Conservation (phyloP, 257 asterid species). For the Linderniella brevidens region DNA sequence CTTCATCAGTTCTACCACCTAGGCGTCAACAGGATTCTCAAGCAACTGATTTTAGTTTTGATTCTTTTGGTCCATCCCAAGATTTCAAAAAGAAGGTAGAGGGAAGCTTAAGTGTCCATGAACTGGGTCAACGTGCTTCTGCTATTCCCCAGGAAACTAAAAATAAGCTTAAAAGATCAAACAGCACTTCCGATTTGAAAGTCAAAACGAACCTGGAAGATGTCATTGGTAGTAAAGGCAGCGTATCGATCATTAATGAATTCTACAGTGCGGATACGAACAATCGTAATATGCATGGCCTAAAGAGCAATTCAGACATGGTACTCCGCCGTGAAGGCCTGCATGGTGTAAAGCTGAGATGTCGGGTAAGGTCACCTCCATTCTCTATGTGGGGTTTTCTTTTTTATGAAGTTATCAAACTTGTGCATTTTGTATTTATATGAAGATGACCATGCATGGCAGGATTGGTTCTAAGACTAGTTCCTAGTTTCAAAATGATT, state of each 20-base stretch:
- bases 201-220: slow-evolving; percentile 28
- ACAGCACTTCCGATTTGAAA: slow-evolving; percentile 72
- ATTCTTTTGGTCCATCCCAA: slow-evolving; percentile 23
- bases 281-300: slow-evolving; percentile 21
- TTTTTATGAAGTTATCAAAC: too few species aligned
- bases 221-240: slow-evolving; percentile 23
- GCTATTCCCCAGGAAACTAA: slow-evolving; percentile 25
- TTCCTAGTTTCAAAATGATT: too few species aligned
- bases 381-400: slow-evolving; percentile 7
- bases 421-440: too few species aligned
- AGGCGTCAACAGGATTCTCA: slow-evolving; percentile 33
- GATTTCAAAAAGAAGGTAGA: slow-evolving; percentile 16
- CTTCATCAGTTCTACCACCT: slow-evolving; percentile 29
- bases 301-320: slow-evolving; percentile 48
- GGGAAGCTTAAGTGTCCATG: slow-evolving; percentile 22
- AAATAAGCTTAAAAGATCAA: slow-evolving; percentile 71
- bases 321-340: slow-evolving; percentile 40
- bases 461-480: too few species aligned
- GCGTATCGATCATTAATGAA: slow-evolving; percentile 53
- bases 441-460: too few species aligned
- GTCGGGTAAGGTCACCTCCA: slow-evolving; percentile 48
- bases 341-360: slow-evolving; percentile 58
- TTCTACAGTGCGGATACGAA: slow-evolving; percentile 45
- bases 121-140: slow-evolving; percentile 17
- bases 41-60: slow-evolving; percentile 18